A percentile compares a stretch with the other conserved stretches of the same genome.
Conservation (phyloP, 805 yeast genomes). For the Candida maesae region DNA sequence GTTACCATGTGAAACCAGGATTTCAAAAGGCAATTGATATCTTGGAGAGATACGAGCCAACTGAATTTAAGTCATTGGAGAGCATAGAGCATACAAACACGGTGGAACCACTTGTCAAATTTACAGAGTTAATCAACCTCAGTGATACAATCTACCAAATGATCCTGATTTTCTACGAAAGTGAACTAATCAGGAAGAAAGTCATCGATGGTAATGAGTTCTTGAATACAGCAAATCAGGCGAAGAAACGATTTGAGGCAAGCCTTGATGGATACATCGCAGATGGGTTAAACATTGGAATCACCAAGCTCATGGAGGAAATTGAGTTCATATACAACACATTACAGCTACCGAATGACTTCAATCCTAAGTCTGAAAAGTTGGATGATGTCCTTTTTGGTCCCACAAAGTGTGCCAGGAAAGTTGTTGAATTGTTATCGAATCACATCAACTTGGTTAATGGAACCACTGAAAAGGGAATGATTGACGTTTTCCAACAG, state of each 20-base stretch:
- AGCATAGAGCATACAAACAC: constrained; percentile 30
- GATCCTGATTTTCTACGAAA: constrained; percentile 86
- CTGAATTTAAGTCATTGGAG: constrained; percentile 31
- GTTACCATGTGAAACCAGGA: constrained; percentile 77
- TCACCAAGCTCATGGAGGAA: constrained; percentile 82
- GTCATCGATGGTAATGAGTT: constrained; percentile 76
- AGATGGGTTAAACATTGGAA: constrained; percentile 87
- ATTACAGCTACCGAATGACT: constrained; percentile 57
- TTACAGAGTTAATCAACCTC: constrained; percentile 86
- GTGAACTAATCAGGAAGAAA: constrained; percentile 57
- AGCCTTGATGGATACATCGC: constrained; percentile 87
- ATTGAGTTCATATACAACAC: constrained; percentile 59
- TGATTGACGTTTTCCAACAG: constrained; percentile 89
- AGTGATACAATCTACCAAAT: constrained; percentile 92
- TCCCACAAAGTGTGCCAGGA: constrained; percentile 63
- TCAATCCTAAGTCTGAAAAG: constrained; percentile 40
- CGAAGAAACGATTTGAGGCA: constrained; percentile 77
- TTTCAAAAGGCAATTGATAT: constrained; percentile 76
- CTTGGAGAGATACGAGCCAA: constrained; percentile 69
- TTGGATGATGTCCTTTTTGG: constrained; percentile 30
- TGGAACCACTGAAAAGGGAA: constrained; percentile 82
- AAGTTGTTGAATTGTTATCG: constrained; percentile 57
- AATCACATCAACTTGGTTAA: constrained; percentile 70
- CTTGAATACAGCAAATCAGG: constrained; percentile 68
- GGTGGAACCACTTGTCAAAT: constrained; percentile 82